phyloP scores from a whole-genome alignment of 2,329 filamentous ascomycete species.

The Dothideomycetidae sp. region DNA sequence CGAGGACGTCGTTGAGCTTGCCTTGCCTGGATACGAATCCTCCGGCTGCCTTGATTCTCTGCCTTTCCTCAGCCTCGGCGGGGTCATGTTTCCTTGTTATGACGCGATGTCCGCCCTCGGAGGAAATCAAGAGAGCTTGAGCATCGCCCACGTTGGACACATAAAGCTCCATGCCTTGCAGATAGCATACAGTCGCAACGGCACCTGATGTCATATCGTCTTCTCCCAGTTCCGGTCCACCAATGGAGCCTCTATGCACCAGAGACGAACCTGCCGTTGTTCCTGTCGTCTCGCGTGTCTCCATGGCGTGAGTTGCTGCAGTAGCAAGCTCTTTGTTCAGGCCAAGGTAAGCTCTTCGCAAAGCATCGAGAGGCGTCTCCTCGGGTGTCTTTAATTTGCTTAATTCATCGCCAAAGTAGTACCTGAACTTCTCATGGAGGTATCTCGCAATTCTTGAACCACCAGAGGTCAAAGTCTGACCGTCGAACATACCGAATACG shows the following conservation, averaged over 20 bases:
- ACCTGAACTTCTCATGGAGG: conserved; percentile 86
- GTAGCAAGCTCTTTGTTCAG: conserved; percentile 91
- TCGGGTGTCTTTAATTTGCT: conserved; percentile 47
- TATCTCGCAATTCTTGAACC: conserved; percentile 96
- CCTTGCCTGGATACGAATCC: conserved; percentile 93
- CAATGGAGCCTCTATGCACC: conserved; percentile 55
- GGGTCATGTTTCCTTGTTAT: conserved; percentile 89
- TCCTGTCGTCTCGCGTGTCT: conserved; percentile 49
- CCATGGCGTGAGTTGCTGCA: conserved; percentile 63
- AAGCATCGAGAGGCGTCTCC: conserved; percentile 71
- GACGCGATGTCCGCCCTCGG: conserved; percentile 68
- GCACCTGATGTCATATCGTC: conserved; percentile 84
- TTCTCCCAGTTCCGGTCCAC: conserved; percentile 65
- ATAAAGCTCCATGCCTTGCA: conserved; percentile 80
- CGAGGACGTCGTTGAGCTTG: conserved; percentile 77
- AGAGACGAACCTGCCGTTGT: conserved; percentile 20
- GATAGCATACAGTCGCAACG: conserved; percentile 80
- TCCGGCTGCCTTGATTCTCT: conserved; percentile 83
- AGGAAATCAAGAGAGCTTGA: conserved; percentile 87
- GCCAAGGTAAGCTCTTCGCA: conserved; percentile 71
- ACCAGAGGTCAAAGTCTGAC: conserved; percentile 72
- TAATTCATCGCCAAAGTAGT: conserved; percentile 69
- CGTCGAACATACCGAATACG: conserved; percentile 89
- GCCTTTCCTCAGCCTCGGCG: conserved; percentile 67
- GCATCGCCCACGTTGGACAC: conserved; percentile 93